Percentiles rank a stretch among this genome's conserved stretches.
phyloP scores from a whole-genome alignment of 2,329 filamentous ascomycete genomes.

The Xylariaceae sp. region DNA sequence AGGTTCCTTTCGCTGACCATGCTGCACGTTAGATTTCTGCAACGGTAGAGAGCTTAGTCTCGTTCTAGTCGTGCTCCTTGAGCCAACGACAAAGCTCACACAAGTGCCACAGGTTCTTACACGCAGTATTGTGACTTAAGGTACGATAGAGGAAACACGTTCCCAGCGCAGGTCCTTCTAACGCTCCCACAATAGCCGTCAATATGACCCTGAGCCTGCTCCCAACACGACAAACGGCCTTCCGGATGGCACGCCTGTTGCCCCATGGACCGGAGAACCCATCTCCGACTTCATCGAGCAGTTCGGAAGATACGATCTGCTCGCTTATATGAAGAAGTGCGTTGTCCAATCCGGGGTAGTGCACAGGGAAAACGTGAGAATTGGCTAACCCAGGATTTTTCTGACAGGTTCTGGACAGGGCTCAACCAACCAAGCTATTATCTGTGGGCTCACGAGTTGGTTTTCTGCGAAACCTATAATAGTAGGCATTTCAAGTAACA shows the following conservation, averaged over 20 bases:
- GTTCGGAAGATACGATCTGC: conserved; percentile 56
- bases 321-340: conserved; percentile 61
- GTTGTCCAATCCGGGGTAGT: conserved; percentile 9
- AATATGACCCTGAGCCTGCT: conserved; percentile 58
- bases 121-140: conserved; percentile 64
- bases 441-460: conserved; percentile 66
- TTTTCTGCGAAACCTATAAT: too few relatives aligned
- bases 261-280: conserved; percentile 53
- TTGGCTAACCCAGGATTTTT: neutral
- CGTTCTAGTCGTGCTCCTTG: neutral
- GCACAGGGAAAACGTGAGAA: conserved; percentile 17
- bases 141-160: conserved; percentile 16
- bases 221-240: conserved; percentile 61
- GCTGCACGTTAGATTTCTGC: conserved; percentile 38
- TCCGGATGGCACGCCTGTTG: conserved; percentile 49
- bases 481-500: too few relatives aligned
- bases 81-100: conserved; percentile 12
- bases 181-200: conserved; percentile 36
- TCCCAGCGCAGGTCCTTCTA: neutral
- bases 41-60: conserved; percentile 29
- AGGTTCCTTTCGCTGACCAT: neutral
- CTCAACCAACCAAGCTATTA: conserved; percentile 52
- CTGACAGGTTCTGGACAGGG: conserved; percentile 51
- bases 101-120: conserved; percentile 54
- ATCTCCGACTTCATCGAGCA: conserved; percentile 56